These are phyloP conservation scores for Thalassiosira hispida DNA, from an alignment of 352 stramenopile genomes.

Conservation along the genomic window DNA sequence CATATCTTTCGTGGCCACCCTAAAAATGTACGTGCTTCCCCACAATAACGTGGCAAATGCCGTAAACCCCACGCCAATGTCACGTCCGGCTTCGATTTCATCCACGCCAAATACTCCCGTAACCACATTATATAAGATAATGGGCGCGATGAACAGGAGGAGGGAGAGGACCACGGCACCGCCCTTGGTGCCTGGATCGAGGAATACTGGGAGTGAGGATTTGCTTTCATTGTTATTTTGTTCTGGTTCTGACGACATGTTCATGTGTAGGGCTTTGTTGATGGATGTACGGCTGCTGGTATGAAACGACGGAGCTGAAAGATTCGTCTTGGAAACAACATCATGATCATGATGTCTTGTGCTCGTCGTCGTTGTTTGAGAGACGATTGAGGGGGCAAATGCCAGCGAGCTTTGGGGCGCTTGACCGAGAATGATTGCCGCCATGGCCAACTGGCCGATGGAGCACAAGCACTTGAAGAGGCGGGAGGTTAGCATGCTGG, in stretches of 20 bases:
- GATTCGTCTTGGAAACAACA: background rate
- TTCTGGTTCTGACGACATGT: background rate
- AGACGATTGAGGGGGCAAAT: slow-evolving; percentile 8
- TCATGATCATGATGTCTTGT: background rate
- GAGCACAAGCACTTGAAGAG: slow-evolving; percentile 15
- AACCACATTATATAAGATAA: slow-evolving; percentile 72
- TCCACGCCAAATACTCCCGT: slow-evolving; percentile 71
- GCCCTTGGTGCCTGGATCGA: slow-evolving; percentile 83
- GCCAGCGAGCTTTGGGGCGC: slow-evolving; percentile 3
- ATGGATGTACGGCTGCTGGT: background rate
- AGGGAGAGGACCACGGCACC: slow-evolving; percentile 77
- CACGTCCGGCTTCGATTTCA: slow-evolving; percentile 71
- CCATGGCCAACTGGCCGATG: slow-evolving; percentile 7
- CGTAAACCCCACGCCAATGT: slow-evolving; percentile 83
- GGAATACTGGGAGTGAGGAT: slow-evolving; percentile 70
- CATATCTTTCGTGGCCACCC: slow-evolving; percentile 87
- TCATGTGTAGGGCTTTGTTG: slow-evolving; percentile 6
- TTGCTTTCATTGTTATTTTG: slow-evolving; percentile 14
- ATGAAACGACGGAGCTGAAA: background rate
- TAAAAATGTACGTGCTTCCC: slow-evolving; percentile 84
- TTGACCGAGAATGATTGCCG: slow-evolving; percentile 17
- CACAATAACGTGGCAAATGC: slow-evolving; percentile 74
- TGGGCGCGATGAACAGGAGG: slow-evolving; percentile 74
- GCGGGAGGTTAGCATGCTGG: slow-evolving; percentile 8
- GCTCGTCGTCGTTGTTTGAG: background rate